Percentiles rank a stretch among this genome's conserved stretches.
Evolutionary conservation across 2,329 filamentous ascomycete genomes (phyloP).

Genomic region (Hypoxylon sp.): DNA sequence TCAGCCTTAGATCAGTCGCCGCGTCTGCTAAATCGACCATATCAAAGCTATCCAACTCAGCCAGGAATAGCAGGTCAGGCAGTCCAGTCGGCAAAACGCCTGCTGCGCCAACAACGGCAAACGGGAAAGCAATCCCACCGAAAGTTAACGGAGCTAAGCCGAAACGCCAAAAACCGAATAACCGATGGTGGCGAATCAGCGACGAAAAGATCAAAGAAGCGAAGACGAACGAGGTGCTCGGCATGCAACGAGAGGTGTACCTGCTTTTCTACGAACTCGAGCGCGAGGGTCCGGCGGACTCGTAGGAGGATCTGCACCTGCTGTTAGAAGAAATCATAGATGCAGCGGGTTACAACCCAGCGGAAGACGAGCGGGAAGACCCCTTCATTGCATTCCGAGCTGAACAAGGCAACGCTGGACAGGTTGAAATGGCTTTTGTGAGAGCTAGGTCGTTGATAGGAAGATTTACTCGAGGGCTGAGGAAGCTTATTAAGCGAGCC

Average conservation of each 20-base stretch:
- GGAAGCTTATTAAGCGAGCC: not conserved
- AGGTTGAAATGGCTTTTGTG: slow-evolving; percentile 14
- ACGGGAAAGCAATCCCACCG: slow-evolving; percentile 30
- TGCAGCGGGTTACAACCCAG: slow-evolving; percentile 23
- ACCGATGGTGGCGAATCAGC: slow-evolving; percentile 97
- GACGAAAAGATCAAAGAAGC: slow-evolving; percentile 97
- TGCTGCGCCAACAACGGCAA: slow-evolving; percentile 37
- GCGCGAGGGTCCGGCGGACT: slow-evolving; percentile 48
- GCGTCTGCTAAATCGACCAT: slow-evolving; percentile 65
- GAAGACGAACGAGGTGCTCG: slow-evolving; percentile 88
- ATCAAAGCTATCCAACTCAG: slow-evolving; percentile 56
- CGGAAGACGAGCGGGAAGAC: slow-evolving; percentile 17
- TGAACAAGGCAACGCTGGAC: slow-evolving; percentile 12
- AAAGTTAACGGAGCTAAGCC: slow-evolving; percentile 37
- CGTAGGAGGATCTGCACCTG: slow-evolving; percentile 28
- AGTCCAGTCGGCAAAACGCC: slow-evolving; percentile 41
- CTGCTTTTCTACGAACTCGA: slow-evolving; percentile 95
- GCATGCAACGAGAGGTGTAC: slow-evolving; percentile 96
- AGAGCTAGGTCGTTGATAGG: not conserved
- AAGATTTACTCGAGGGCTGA: not conserved
- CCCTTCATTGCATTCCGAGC: slow-evolving; percentile 12
- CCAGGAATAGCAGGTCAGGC: slow-evolving; percentile 44
- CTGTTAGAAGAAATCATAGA: slow-evolving; percentile 28
- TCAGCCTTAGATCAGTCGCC: slow-evolving; percentile 64
- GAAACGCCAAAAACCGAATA: slow-evolving; percentile 66